Evolutionary conservation across 1,284 basidiomycete species (phyloP).

Genomic region (Athelia sp.): DNA sequence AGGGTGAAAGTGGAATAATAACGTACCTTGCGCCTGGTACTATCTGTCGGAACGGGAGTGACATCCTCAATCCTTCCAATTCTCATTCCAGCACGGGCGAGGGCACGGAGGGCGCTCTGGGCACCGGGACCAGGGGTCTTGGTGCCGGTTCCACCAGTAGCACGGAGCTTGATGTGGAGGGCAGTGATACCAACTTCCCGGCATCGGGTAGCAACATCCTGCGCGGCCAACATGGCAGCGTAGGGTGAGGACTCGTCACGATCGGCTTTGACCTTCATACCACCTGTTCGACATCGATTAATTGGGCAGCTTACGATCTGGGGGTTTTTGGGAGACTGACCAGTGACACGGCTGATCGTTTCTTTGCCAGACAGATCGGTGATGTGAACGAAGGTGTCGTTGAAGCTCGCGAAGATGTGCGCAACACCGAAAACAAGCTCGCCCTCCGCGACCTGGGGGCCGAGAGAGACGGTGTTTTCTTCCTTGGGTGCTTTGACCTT

Average conservation of each 20-base stretch:
- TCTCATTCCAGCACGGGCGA: slow-evolving; percentile 97
- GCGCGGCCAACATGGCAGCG: slow-evolving; percentile 99
- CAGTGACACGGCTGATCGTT: slow-evolving; percentile 97
- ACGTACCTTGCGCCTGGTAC: slow-evolving; percentile 89
- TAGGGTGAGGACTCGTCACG: slow-evolving; percentile 99
- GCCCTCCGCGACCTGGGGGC: slow-evolving; percentile 92
- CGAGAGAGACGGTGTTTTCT: slow-evolving; percentile 81
- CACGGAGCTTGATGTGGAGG: slow-evolving; percentile 96
- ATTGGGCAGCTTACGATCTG: not conserved
- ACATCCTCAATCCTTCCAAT: slow-evolving; percentile 98
- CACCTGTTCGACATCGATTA: slow-evolving; percentile 46
- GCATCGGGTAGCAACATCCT: slow-evolving; percentile 95
- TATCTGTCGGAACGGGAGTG: slow-evolving; percentile 96
- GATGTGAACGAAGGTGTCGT: slow-evolving; percentile 99
- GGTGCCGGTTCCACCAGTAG: slow-evolving; percentile 97
- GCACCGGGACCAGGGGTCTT: slow-evolving; percentile 99
- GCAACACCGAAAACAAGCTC: slow-evolving; percentile 96
- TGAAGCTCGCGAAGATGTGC: slow-evolving; percentile 97
- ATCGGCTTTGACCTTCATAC: slow-evolving; percentile 99
- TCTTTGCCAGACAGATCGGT: slow-evolving; percentile 99
- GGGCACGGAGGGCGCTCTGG: slow-evolving; percentile 96
- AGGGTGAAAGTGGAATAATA: not conserved
- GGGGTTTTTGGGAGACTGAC: slow-evolving; percentile 37
- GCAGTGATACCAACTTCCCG: slow-evolving; percentile 99
- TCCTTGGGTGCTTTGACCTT: slow-evolving; percentile 76